A percentile compares a stretch with the other conserved stretches of the same genome.
Evolutionary conservation across 805 yeast genomes (phyloP).

Genomic region (Cyberlindnera lachancei): DNA sequence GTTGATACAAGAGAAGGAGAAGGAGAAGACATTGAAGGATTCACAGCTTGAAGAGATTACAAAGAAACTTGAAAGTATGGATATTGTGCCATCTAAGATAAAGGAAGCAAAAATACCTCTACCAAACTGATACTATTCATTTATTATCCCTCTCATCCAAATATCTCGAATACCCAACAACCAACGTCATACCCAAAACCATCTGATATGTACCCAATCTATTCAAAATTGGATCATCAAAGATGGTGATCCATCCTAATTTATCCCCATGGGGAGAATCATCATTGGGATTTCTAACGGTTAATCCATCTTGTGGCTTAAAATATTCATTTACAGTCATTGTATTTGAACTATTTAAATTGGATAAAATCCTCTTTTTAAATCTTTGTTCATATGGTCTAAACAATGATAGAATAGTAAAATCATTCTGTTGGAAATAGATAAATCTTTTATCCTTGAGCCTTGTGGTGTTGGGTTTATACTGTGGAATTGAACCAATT

Average conservation of each 20-base stretch:
- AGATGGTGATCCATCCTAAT: constrained; percentile 59
- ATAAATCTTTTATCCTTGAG: constrained; percentile 23
- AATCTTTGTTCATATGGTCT: constrained; percentile 28
- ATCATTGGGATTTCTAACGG: constrained; percentile 40
- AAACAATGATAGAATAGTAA: constrained; percentile 30
- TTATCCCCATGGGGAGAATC: constrained; percentile 55
- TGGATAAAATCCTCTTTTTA: constrained; percentile 26
- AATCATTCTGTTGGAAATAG: constrained; percentile 25
- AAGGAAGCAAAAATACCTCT: background rate
- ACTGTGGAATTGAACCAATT: constrained; percentile 40
- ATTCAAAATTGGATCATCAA: constrained; percentile 34
- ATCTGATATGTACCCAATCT: constrained; percentile 45
- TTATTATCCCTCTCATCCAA: constrained; percentile 17
- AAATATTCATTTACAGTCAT: constrained; percentile 7
- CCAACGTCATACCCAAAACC: constrained; percentile 45
- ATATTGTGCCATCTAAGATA: constrained; percentile 14
- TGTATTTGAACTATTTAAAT: constrained; percentile 19
- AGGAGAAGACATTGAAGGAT: background rate
- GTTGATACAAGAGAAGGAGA: constrained; percentile 14
- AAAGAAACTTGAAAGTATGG: constrained; percentile 19
- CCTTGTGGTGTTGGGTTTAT: constrained; percentile 18
- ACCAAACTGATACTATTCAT: background rate
- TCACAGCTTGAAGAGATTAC: constrained; percentile 12
- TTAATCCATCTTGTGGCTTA: constrained; percentile 49
- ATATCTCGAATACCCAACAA: constrained; percentile 36